Conservation (phyloP, 2,329 filamentous ascomycete species). For the Ophiocordyceps sinensis region DNA sequence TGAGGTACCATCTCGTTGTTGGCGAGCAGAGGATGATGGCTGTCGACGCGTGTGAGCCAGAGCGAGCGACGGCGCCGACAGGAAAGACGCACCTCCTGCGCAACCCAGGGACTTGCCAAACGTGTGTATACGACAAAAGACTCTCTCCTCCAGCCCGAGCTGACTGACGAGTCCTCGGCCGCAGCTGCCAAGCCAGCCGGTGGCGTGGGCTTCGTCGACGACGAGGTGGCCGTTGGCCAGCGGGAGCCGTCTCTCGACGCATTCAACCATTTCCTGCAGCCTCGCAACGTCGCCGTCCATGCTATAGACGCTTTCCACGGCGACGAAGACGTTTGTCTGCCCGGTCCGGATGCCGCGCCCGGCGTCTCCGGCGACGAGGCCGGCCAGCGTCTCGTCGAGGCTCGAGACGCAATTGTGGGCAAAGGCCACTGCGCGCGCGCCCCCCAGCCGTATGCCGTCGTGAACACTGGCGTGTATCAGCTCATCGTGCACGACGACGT, state of each 20-base stretch:
- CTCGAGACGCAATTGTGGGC: slow-evolving; percentile 36
- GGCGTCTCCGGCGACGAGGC: slow-evolving; percentile 8
- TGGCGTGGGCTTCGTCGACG: slow-evolving; percentile 56
- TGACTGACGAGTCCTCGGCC: slow-evolving; percentile 45
- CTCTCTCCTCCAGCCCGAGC: slow-evolving; percentile 36
- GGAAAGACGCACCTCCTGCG: slow-evolving; percentile 44
- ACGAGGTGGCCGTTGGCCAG: slow-evolving; percentile 45
- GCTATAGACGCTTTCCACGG: slow-evolving; percentile 59
- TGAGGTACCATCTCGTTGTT: slow-evolving; percentile 45
- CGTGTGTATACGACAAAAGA: slow-evolving; percentile 47
- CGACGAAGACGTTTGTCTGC: slow-evolving; percentile 45
- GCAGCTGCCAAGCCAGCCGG: slow-evolving; percentile 39
- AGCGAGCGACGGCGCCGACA: not conserved
- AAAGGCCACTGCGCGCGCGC: slow-evolving; percentile 38
- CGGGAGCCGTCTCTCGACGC: slow-evolving; percentile 41
- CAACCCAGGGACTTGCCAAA: slow-evolving; percentile 56
- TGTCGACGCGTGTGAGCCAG: slow-evolving; percentile 1
- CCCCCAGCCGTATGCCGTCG: slow-evolving; percentile 57
- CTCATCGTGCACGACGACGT: slow-evolving; percentile 58
- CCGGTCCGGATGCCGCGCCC: slow-evolving; percentile 15
- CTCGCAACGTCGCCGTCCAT: slow-evolving; percentile 71
- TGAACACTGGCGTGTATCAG: slow-evolving; percentile 66
- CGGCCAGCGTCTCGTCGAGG: slow-evolving; percentile 14
- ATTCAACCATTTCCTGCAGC: slow-evolving; percentile 41
- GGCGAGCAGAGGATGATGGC: slow-evolving; percentile 47